phyloP scores from a whole-genome alignment of 345 rosid species.

The Geranium brycei region DNA sequence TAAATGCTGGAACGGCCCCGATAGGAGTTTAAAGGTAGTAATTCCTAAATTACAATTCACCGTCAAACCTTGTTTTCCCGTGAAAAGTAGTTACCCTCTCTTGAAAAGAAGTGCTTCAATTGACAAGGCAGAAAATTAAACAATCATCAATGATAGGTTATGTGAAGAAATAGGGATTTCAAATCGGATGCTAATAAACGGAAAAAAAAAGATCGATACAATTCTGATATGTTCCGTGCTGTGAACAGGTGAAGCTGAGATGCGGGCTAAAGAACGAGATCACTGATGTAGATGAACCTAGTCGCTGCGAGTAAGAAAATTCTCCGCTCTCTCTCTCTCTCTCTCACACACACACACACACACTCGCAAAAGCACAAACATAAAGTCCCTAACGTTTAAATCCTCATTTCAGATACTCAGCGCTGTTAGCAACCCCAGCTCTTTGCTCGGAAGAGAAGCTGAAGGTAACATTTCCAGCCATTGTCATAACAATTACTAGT shows the following conservation, averaged over 20 bases:
- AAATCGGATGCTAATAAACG: too few relatives aligned
- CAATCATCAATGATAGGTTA: too few relatives aligned
- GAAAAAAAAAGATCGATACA: background rate
- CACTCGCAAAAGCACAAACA: too few relatives aligned
- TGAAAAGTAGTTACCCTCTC: too few relatives aligned
- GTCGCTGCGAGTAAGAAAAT: background rate
- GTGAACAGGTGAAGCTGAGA: constrained; percentile 62
- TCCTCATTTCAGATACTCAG: constrained; percentile 42
- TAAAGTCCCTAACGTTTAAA: too few relatives aligned
- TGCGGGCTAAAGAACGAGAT: constrained; percentile 50
- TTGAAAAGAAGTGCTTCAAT: too few relatives aligned
- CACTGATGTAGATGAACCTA: background rate
- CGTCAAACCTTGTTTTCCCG: too few relatives aligned
- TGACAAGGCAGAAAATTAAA: too few relatives aligned
- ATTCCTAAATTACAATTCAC: background rate
- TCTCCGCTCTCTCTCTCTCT: too few relatives aligned
- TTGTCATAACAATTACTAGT: too few relatives aligned
- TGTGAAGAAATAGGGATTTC: too few relatives aligned
- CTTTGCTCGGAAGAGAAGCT: constrained; percentile 63
- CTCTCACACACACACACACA: too few relatives aligned
- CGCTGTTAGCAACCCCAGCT: constrained; percentile 60
- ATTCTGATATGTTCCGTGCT: background rate
- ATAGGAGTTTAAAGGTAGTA: constrained; percentile 74
- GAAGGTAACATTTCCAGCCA: constrained; percentile 28
- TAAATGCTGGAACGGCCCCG: constrained; percentile 95